phyloP scores from a whole-genome alignment of 768 basidiomycete genomes.

The Russula olivacea region DNA sequence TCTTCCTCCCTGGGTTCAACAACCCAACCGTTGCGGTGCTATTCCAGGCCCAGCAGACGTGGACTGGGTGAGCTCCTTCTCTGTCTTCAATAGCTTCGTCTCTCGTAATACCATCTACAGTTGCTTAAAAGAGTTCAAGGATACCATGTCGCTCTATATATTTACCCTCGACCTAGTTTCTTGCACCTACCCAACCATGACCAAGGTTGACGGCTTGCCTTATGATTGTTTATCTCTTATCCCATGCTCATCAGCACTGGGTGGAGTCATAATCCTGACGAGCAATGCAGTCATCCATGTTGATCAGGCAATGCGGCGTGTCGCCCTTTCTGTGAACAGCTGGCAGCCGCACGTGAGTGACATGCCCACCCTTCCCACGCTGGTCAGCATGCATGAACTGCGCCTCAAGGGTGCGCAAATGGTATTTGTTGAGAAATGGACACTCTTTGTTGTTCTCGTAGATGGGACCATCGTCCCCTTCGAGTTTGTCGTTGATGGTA shows the following conservation, averaged over 20 bases:
- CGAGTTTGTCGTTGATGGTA: constrained; percentile 68
- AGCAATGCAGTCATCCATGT: constrained; percentile 82
- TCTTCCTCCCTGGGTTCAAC: constrained; percentile 90
- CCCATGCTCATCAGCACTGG: constrained; percentile 63
- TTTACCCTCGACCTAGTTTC: constrained; percentile 81
- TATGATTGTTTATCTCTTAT: constrained; percentile 64
- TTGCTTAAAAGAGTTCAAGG: constrained; percentile 79
- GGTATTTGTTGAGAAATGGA: constrained; percentile 71
- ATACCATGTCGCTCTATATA: constrained; percentile 72
- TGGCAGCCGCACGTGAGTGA: constrained; percentile 78
- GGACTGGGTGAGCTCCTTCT: constrained; percentile 65
- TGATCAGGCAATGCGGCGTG: constrained; percentile 75
- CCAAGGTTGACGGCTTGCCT: constrained; percentile 65
- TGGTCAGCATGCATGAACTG: constrained; percentile 45
- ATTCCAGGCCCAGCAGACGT: constrained; percentile 81
- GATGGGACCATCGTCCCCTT: constrained; percentile 76
- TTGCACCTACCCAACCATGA: constrained; percentile 76
- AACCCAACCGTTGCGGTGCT: constrained; percentile 90
- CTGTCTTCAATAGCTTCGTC: background rate
- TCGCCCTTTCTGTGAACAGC: constrained; percentile 73
- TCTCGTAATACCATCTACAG: constrained; percentile 33
- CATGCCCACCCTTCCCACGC: constrained; percentile 44
- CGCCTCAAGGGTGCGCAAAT: constrained; percentile 68
- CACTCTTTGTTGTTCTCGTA: constrained; percentile 61
- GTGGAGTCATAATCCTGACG: constrained; percentile 76